A percentile compares a stretch with the other conserved stretches of the same genome.
Conservation (phyloP, 768 basidiomycete genomes). For the Kwoniella europaea region DNA sequence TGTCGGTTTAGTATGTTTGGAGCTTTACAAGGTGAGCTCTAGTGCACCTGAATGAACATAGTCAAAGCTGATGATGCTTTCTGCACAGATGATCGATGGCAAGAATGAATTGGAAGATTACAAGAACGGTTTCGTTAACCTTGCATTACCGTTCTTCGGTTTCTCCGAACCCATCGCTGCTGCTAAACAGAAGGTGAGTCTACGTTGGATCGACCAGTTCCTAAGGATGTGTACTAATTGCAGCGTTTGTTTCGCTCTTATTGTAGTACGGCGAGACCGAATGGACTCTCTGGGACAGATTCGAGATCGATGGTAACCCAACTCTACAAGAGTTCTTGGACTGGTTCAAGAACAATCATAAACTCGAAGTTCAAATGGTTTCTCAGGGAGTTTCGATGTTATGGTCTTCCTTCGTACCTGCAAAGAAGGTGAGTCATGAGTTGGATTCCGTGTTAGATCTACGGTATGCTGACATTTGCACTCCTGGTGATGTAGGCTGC, state of each 20-base stretch:
- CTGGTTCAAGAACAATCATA: constrained; percentile 83
- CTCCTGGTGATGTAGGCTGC: constrained; percentile 66
- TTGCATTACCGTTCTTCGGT: constrained; percentile 97
- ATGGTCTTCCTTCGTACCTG: constrained; percentile 90
- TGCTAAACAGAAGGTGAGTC: constrained; percentile 71
- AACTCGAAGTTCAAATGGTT: constrained; percentile 90
- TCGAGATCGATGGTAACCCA: constrained; percentile 87
- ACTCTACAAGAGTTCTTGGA: constrained; percentile 81
- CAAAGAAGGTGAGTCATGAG: constrained; percentile 76
- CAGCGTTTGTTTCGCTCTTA: constrained; percentile 1
- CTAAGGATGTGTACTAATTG: background rate
- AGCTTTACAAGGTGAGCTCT: constrained; percentile 84
- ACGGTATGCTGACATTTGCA: background rate
- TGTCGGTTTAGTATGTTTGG: constrained; percentile 92
- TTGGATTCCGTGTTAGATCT: too few relatives aligned
- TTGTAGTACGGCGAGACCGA: constrained; percentile 74
- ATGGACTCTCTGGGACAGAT: constrained; percentile 98
- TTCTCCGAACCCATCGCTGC: constrained; percentile 97
- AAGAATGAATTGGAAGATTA: constrained; percentile 92
- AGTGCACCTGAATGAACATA: background rate
- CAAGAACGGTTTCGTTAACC: constrained; percentile 98
- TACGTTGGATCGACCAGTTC: background rate
- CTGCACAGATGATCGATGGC: constrained; percentile 81
- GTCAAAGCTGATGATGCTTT: constrained; percentile 19
- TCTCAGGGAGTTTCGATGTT: constrained; percentile 97